These are phyloP conservation scores for Pichia membranifaciens DNA, from an alignment of 805 yeast genomes.

Conservation along the genomic window DNA sequence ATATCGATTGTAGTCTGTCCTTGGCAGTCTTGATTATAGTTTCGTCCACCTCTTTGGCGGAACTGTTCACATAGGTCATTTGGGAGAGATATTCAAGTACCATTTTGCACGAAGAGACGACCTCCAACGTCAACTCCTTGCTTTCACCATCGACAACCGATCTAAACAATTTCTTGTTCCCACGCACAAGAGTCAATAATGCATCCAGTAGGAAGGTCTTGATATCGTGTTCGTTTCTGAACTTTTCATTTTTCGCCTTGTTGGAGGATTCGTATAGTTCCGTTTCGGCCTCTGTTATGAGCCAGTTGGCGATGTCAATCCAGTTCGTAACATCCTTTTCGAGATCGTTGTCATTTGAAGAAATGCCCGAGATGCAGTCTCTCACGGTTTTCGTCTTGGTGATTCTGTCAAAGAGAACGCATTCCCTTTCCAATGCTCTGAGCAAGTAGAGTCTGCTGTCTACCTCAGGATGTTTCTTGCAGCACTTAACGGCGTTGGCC, in stretches of 20 bases:
- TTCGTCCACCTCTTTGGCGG: not conserved
- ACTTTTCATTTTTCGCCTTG: conserved; percentile 11
- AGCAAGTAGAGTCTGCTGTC: conserved; percentile 20
- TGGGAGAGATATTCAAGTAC: conserved; percentile 5
- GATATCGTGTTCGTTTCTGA: conserved; percentile 11
- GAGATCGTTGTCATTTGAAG: not conserved
- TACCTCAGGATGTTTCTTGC: conserved; percentile 16
- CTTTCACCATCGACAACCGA: not conserved
- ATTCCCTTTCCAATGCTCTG: conserved; percentile 40
- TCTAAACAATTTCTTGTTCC: conserved; percentile 11
- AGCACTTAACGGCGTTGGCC: conserved; percentile 34
- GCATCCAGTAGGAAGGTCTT: conserved; percentile 11
- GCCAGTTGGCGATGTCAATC: conserved; percentile 12
- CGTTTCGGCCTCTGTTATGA: conserved; percentile 5
- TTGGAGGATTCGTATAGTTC: conserved; percentile 5
- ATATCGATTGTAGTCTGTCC: conserved; percentile 63
- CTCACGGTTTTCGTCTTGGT: conserved; percentile 69
- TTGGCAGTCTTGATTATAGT: conserved; percentile 28
- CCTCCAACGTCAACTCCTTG: not conserved
- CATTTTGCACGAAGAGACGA: not conserved
- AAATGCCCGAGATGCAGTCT: conserved; percentile 28
- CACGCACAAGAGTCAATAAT: conserved; percentile 9
- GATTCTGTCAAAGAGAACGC: conserved; percentile 66
- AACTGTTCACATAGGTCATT: not conserved
- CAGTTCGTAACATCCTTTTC: conserved; percentile 5